Base-by-base conservation (phyloP, 805 yeast genomes). In the Candida vartiovaarae region DNA sequence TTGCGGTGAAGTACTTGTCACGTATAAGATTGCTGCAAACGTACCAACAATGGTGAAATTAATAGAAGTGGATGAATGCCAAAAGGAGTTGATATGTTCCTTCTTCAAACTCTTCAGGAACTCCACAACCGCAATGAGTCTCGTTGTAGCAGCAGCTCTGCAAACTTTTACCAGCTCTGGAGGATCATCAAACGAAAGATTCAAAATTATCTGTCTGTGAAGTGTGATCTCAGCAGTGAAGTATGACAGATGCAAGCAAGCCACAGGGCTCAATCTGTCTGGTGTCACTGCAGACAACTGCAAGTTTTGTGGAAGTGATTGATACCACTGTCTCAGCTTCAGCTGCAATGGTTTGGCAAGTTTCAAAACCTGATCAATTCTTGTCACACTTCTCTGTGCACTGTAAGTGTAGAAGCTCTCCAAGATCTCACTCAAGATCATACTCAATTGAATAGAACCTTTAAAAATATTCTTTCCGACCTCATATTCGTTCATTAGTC, bases 161-260 rank as follows among this genome's bases (percentile, higher is more conserved):
- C 96, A 88, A 1, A 89, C 89, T 29, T 67, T 63, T 8, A 73
- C 67, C 25, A 83, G 62, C 47, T 81, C 84, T 8, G 63, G 64
- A 6, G 83, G 77, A 0, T 78, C 61, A 27, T 66, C 66, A 6
- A 60, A 27, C 51, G 53, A 57, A 38, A 84, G 63, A 8, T 76
- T 66, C 5, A 83, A 72, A 25, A 84, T 76, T 42, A 85, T 85
- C 54, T 80, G 79, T 40, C 97, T 67, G 61, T 90, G 97, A 25
- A 90, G 67, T 0, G 93, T 84, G 33, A 90, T 77, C 58, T 90
- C 98, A 0, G 95, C 84, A 0, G 95, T 91, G 64, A 89, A 85
- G 61, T 90, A 90, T 1, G 95, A 84, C 38, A 90, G 64, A 44
- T 89, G 95, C 40, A 90, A 66, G 49, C 84, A 80, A 0, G 95